Base-by-base conservation (phyloP, 306 rosid genomes). In the Medicago lupulina region DNA sequence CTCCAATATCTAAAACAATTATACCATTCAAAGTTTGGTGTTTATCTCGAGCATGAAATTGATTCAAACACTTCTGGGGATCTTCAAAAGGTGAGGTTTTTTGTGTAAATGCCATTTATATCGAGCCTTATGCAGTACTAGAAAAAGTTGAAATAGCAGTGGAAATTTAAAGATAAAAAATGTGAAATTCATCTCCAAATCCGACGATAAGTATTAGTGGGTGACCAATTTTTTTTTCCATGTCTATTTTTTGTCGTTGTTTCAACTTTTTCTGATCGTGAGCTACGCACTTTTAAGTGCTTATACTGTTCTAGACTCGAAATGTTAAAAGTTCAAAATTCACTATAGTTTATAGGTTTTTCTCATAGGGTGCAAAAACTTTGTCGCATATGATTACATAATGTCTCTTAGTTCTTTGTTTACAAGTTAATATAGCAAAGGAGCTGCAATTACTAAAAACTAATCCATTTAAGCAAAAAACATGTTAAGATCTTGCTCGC, bases 1-100 rank as follows among this genome's bases (percentile, higher is more conserved):
- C 80, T 92, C 12, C 93, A 90, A 43, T 84, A 84, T 70, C 72
- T 92, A 39, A 92, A 80, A 71, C 96, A 88, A 74, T n/a, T 83
- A 39, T 90, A 90, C 76, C 82, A 77, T 67, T n/a, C 96, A 5
- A 85, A 47, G 40, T 90, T 84, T 36, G 87, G 87, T 31, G 83
- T 78, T 71, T 59, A 47, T 66, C 68, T 88, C 21, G 97, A 85
- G 79, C 82, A 75, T 62, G 93, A 88, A 61, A 87, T 92, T 13
- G 78, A 87, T 69, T 16, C 12, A 3, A 43, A 67, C 41, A 70
- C 92, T 8, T 65, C 89, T 2, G 93, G 86, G 28, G 87, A 87
- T 82, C 93, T 79, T 79, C 71, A 76, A 79, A 90, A 85, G 90
- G 92, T 88, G 65, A 74, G 59, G 61, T 76, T 57, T 57, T 70